phyloP scores from a whole-genome alignment of 345 rosid species.

The Lenwebbia sp. region DNA sequence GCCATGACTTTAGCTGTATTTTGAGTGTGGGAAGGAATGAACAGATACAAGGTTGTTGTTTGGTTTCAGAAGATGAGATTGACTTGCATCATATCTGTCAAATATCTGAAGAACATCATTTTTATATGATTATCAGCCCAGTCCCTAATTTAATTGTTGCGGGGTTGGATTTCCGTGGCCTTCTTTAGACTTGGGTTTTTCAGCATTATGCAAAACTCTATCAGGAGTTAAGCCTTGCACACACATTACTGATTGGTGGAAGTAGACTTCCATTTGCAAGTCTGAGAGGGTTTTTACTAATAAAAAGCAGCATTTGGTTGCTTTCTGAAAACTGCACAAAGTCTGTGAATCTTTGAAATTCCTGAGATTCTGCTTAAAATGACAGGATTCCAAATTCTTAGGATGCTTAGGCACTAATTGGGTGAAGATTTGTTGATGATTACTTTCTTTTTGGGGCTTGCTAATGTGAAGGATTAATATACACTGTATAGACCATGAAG shows the following conservation, averaged over 20 bases:
- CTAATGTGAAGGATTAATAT: background rate
- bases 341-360: background rate
- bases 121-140: background rate
- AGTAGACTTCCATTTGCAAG: background rate
- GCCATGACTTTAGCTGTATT: background rate
- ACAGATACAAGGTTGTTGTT: background rate
- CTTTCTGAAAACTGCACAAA: background rate
- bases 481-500: background rate
- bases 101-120: background rate
- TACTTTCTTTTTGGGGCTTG: background rate
- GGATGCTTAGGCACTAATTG: background rate
- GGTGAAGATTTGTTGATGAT: background rate
- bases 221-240: background rate
- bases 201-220: background rate
- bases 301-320: background rate
- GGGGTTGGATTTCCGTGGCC: background rate
- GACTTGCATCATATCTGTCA: background rate
- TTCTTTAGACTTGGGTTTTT: background rate
- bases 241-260: background rate
- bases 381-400: background rate
- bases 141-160: background rate
- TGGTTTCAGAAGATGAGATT: background rate
- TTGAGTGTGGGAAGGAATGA: background rate
- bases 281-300: background rate
- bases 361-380: background rate